Evolutionary conservation across 306 rosid species (phyloP), one percentile per base, ranked within the genome.

Genomic region (Quercus parvula): DNA sequence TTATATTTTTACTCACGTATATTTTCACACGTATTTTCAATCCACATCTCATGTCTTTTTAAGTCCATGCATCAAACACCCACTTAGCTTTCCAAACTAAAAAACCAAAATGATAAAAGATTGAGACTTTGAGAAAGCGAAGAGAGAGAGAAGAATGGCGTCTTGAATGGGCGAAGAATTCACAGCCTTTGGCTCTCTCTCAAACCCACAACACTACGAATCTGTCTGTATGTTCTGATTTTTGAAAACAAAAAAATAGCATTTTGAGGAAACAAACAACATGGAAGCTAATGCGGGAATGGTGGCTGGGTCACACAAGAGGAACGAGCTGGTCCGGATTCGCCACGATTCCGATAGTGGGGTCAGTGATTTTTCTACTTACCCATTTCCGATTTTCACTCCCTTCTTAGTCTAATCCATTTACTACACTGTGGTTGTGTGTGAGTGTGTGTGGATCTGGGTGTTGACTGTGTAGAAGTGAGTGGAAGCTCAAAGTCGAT

Each of bases 301-400:
- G 94, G 98, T 91, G 58, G 99, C 99, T 38, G 99, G 99, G 5
- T 96, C 99, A n/a, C 82, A 96, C 77, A 96, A 91, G 33, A 75
- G 96, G 70, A 96, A 96, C 84, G 98, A 96, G 90, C 97, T 96
- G 67, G 98, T 93, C 76, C 93, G 93, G 85, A 93, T 96, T 85
- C 96, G 91, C 8, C 97, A 90, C 71, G 99, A 93, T 91, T 96
- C 98, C 7, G 97, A 93, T 68, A 84, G 90, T 68, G 93, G 91
- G 90, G 99, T 96, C 82, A 77, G 91, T 88, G 28, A 41, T 8
- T 83, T 70, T 25, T 57, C 19, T 24, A 62, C 56, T 20, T 20
- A 44, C 56, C 71, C 58, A 5, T 75, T 31, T 84, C 57, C 0
- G 63, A 22, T 10, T 31, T 52, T 67, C 30, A 38, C 25, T 73